Evolutionary conservation across 768 basidiomycete species (phyloP), one percentile per base, ranked within the genome.

Genomic region (Lentinula lateritia): DNA sequence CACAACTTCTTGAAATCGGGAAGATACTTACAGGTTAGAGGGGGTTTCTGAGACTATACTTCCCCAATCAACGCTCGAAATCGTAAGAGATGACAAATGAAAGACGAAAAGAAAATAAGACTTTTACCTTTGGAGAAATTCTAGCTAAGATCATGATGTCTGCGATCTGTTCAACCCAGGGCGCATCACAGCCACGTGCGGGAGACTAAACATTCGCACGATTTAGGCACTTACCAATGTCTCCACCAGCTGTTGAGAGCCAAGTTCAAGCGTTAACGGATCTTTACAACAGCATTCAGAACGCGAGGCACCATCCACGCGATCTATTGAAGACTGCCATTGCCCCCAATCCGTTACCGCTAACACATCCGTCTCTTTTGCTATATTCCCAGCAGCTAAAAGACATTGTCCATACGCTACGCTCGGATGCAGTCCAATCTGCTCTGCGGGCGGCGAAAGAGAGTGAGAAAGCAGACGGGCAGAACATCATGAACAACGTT

Each of bases 361-460:
- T 69, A 57, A 56, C 67, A 18, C 20, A 70, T 61, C 67, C 73
- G 58, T 63, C 66, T 56, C 70, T 62, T 52, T 74, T 61, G 46
- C 67, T 74, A 6, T 77, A 84, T 52, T 82, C 86, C 57, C 72
- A 78, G 61, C 74, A 79, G 41, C 60, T 87, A 36, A 78, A 74
- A 52, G 77, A 76, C 8, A 75, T 88, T 54, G 71, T 73, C n/a
- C 81, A 82, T 5, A 67, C 72, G 32, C 64, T 87, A 4, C 71
- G 76, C 28, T 81, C 83, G 5, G 81, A 81, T 52, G 73, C 74
- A 6, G 76, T 85, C 6, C 89, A 91, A 70, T 75, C 80, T 0
- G 88, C 87, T 2, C 72, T 91, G 58, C 71, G 70, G 41, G 74
- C 75, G 5, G 88, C 88, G 20, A 74, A 73, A 50, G 78, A 80